Base-by-base conservation (phyloP, 371 early-diverging fungal species). In the Mortierella sp. region DNA sequence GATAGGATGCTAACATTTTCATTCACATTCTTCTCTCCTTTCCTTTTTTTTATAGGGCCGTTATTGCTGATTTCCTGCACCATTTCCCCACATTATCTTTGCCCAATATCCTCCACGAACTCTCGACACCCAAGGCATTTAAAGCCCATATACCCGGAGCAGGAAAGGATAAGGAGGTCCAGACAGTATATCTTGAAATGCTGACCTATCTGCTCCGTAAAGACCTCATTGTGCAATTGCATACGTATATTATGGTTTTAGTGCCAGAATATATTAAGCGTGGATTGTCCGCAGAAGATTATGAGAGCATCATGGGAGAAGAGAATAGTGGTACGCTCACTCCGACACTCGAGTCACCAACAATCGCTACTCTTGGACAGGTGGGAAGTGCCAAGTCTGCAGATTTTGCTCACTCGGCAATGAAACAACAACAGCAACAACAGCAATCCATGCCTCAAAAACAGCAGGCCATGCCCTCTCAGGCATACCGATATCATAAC, bases 141-240 rank as follows among this genome's bases (percentile, higher is more conserved):
- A 84, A 90, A 43, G 78, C 85, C 32, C 87, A 91, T 69, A 88
- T 92, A 59, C 91, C 90, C 50, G 76, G 76, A 59, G 81, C 72
- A 41, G 82, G 82, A 55, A 81, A 67, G 61, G 83, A 86, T 55
- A 92, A 90, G 67, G 96, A 94, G 32, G 72, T 86, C 9, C 87
- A 89, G 11, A 88, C 90, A 8, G 80, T 92, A 28, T 96, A 96
- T 67, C 77, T 97, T 22, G 96, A 96, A 69, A 91, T 94, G 22
- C 85, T 96, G 57, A 93, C 93, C 0, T 94, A 89, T 69, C 79
- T 97, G 67, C 88, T 97, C 53, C 88, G 95, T 38, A 90, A 94
- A 67, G 90, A 92, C 50, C 63, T 94, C 4, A 90, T 97, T 6
- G 88, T 91, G 2, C 97, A 97, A 71, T 77, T 95, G 32, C 95